Percentiles rank a stretch among this genome's conserved stretches.
Evolutionary conservation across 2,329 filamentous ascomycete species (phyloP).

Genomic region (Grosmannia huntii): DNA sequence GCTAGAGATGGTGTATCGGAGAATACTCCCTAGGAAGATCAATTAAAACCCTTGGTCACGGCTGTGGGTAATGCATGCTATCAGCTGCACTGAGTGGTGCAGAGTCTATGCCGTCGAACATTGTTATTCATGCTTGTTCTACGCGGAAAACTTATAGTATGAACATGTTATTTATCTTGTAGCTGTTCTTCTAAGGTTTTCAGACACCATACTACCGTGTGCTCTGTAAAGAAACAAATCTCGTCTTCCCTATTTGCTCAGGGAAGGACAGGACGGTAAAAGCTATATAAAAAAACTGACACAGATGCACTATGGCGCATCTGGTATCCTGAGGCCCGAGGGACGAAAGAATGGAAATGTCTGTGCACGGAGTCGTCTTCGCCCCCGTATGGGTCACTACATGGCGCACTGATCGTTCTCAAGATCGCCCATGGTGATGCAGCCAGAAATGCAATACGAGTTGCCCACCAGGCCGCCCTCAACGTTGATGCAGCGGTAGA

Average conservation of each 20-base stretch:
- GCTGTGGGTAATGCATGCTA: no score
- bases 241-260: neutral
- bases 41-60: no score
- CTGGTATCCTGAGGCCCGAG: neutral
- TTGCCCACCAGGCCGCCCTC: slow-evolving; percentile 8
- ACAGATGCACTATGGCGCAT: neutral
- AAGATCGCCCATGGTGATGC: slow-evolving; percentile 6
- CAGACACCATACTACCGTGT: neutral
- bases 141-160: neutral
- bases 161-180: neutral
- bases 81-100: no score
- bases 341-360: neutral
- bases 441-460: slow-evolving; percentile 11
- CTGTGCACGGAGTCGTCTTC: neutral
- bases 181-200: neutral
- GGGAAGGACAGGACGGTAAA: neutral
- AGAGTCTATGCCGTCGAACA: no score
- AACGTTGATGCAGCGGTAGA: slow-evolving; percentile 10
- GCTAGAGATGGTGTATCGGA: no score
- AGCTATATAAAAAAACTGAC: neutral
- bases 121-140: neutral
- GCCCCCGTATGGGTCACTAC: neutral
- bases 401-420: slow-evolving; percentile 10
- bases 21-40: no score
- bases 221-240: neutral